Base-by-base conservation (phyloP, 106 monocot genomes). In the Allium sativum region DNA sequence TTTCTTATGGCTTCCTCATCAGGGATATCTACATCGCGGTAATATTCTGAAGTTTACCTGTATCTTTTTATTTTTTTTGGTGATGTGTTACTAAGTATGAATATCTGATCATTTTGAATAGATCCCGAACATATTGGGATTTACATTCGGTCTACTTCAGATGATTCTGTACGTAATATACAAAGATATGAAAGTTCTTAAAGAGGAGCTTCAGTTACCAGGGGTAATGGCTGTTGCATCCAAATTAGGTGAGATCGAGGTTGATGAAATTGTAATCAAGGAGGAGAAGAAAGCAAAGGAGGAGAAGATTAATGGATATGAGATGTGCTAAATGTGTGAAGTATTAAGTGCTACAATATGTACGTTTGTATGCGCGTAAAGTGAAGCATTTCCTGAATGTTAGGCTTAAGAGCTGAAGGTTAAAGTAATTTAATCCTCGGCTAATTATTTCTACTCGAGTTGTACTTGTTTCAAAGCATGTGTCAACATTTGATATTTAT, bases 91-190 rank as follows among this genome's bases (percentile, higher is more conserved):
- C 31, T 31, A 61, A 12, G 40, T 57, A 21, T 0, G 14, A 15
- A 45, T 13, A 1, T 20, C 4, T 18, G 0, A 10, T 7, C 14
- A 40, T 45, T 31, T 17, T 45, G 16, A 15, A 63, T 44, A 86
- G 86, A 12, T 78, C 3, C 91, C 91, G 18, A 91, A 86, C 55
- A 53, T 91, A 13, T 48, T 83, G 21, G 91, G 86, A 11, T 80
- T 91, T 58, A 0, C 62, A 9, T 91, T 91, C 65, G 86, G 91
- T 7, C 31, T 83, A 8, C 18, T 42, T 1, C 91, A 92, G 42
- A 87, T 87, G 83, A 55, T 74, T n/a, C 65, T 92, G 9, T 92
- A 80, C 68, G 9, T 73, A 17, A 45, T 65, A 47, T 86, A 73
- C 86, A 74, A 62, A 54, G 52, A 73, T 43, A 41, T 40, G 20